A percentile compares a stretch with the other conserved stretches of the same genome.
Evolutionary conservation across 257 asterid species (phyloP).

Genomic region (Solanum raphanifolium): DNA sequence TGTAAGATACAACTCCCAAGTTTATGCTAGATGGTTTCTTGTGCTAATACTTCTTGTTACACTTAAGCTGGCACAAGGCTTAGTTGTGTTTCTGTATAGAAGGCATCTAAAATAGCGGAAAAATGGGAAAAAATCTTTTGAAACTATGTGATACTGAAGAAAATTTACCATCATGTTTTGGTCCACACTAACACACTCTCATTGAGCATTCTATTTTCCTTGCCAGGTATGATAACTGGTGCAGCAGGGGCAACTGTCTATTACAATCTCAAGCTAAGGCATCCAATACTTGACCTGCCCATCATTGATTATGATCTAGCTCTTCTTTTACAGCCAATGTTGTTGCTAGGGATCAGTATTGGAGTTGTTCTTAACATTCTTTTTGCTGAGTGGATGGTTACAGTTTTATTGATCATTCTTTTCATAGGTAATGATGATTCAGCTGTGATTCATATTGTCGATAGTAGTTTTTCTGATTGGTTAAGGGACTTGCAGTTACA

Average conservation of each 20-base stretch:
- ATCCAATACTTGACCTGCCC: conserved; percentile 52
- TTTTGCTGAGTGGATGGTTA: conserved; percentile 62
- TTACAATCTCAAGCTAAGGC: conserved; percentile 49
- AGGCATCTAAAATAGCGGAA: background rate
- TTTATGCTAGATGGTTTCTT: background rate
- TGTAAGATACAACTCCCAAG: background rate
- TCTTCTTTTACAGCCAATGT: conserved; percentile 60
- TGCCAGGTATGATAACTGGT: conserved; percentile 52
- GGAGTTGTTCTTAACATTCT: conserved; percentile 53
- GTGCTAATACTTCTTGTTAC: background rate
- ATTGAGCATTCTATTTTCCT: background rate
- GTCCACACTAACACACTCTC: background rate
- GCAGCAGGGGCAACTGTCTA: conserved; percentile 51
- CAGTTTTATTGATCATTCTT: conserved; percentile 43
- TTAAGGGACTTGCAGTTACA: conserved; percentile 5
- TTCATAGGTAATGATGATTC: conserved; percentile 31
- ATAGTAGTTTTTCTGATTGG: background rate
- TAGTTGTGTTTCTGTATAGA: background rate
- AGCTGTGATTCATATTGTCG: background rate
- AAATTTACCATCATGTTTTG: background rate
- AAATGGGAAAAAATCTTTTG: background rate
- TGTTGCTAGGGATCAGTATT: conserved; percentile 50
- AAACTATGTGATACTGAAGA: background rate
- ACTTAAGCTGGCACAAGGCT: background rate
- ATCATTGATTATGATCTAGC: conserved; percentile 53